phyloP scores from a whole-genome alignment of 768 basidiomycete species.

The Xerocomellus intermedius region DNA sequence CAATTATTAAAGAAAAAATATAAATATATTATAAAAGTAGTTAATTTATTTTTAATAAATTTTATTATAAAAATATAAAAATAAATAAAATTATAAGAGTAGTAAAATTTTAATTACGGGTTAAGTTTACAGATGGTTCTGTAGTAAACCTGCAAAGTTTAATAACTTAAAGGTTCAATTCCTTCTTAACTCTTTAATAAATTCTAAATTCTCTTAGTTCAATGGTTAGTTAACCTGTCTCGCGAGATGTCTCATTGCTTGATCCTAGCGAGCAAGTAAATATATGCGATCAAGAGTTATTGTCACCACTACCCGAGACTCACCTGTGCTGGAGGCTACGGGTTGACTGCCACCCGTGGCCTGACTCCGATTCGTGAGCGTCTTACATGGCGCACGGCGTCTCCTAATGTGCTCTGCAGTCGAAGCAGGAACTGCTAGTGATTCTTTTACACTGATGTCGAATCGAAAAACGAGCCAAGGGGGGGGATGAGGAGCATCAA shows the following conservation, averaged over 20 bases:
- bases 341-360: not conserved
- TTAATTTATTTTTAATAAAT: no score
- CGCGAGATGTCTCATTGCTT: not conserved
- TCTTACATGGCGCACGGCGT: not conserved
- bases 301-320: not conserved
- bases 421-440: not conserved
- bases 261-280: not conserved
- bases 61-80: no score
- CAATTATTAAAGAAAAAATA: no score
- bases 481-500: constrained; percentile 8
- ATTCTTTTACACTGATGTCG: constrained; percentile 1
- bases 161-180: no score
- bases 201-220: no score
- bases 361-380: not conserved
- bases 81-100: no score
- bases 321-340: not conserved
- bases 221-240: no score
- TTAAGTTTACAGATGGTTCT: no score
- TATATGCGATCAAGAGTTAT: not conserved
- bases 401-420: not conserved
- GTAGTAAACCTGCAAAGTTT: no score
- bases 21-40: no score
- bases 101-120: no score
- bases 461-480: constrained; percentile 17
- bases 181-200: no score